These are phyloP conservation scores for Penicillium paneum DNA, from an alignment of 2,329 filamentous ascomycete genomes.

Conservation along the genomic window DNA sequence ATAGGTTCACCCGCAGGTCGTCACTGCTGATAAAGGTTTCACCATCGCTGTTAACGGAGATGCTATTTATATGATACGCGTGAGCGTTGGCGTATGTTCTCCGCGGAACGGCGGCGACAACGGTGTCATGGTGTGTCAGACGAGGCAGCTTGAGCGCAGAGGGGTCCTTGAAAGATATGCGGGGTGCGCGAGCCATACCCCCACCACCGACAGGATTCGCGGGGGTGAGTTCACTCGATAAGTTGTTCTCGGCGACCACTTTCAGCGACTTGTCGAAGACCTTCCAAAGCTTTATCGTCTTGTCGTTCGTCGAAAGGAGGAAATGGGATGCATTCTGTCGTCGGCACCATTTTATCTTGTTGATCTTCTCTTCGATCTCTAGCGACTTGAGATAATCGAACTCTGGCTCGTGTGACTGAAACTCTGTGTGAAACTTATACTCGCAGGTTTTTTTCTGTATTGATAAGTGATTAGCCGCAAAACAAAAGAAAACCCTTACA, in stretches of 20 bases:
- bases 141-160: conserved; percentile 88
- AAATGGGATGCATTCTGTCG: conserved; percentile 98
- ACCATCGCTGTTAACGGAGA: conserved; percentile 99
- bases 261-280: conserved; percentile 99
- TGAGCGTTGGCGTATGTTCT: conserved; percentile 98
- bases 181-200: conserved; percentile 69
- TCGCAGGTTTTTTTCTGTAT: conserved; percentile 97
- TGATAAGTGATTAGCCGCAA: conserved; percentile 32
- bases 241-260: conserved; percentile 97
- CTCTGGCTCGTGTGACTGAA: conserved; percentile 98
- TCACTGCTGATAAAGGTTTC: conserved; percentile 99
- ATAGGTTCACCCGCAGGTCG: conserved; percentile 94
- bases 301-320: conserved; percentile 96
- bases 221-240: conserved; percentile 90
- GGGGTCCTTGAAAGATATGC: conserved; percentile 72
- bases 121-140: conserved; percentile 96
- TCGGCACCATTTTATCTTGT: conserved; percentile 99
- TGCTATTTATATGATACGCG: conserved; percentile 99
- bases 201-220: conserved; percentile 68
- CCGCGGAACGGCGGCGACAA: conserved; percentile 91
- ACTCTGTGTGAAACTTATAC: conserved; percentile 99
- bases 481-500: not conserved
- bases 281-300: conserved; percentile 99
- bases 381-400: conserved; percentile 99
- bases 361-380: conserved; percentile 99